Evolutionary conservation across 2,329 filamentous ascomycete genomes (phyloP), one percentile per base, ranked within the genome.

Genomic region (Dothidotthia symphoricarpi): DNA sequence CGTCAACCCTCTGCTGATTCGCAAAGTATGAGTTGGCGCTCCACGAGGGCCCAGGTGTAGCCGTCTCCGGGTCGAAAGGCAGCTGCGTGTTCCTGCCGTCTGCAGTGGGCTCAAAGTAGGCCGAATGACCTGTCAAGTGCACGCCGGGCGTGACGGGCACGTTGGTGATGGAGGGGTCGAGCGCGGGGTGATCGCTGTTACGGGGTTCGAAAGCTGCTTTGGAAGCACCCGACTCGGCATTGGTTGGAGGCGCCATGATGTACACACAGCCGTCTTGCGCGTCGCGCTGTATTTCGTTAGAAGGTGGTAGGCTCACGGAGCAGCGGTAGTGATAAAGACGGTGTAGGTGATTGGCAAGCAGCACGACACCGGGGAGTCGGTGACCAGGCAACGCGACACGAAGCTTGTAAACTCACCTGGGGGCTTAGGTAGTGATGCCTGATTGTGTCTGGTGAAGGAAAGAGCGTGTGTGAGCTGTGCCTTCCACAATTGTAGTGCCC

Each of bases 91-190:
- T 45, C n/a, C n/a, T n/a, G 28, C 51, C 32, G n/a, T 55, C 45
- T 13, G 39, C 28, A 12, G 37, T 34, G 9, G 34, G 45, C 28
- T 66, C 51, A 32, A 66, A 55, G 51, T 71, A 71, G 34, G 66
- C 66, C 13, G 65, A 64, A 13, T 57, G 42, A 24, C 66, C 67
- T 19, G 50, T 49, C 31, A 61, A 32, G 37, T 66, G 61, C 5
- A 69, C 58, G 31, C 65, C 69, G 14, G 70, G 70, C 9, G 70
- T 72, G 34, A 73, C 70, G 10, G 69, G 69, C 12, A 70, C 61
- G 10, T 51, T 53, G 31, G 63, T 70, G 39, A 69, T 46, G 26
- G 56, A 61, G 34, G 63, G 57, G 14, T 67, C 57, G 19, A 70
- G 63, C 5, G 67, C 69, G 19, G 68, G 69, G 57, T 70, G 66